These are phyloP conservation scores for Codiaeum variegatum DNA, from an alignment of 441 rosid genomes.

Conservation along the genomic window DNA sequence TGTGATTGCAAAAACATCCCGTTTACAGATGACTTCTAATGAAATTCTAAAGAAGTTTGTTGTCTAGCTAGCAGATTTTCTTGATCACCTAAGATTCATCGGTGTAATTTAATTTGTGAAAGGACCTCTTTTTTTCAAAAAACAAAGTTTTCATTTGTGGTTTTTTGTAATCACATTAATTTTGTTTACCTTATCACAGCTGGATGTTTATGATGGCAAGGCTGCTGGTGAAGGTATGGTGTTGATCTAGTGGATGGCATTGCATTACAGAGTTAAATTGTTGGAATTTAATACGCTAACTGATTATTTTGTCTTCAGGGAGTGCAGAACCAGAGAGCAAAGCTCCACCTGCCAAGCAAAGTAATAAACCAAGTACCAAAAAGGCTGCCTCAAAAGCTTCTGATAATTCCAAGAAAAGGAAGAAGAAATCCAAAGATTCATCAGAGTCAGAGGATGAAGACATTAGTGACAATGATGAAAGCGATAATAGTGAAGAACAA, in stretches of 20 bases:
- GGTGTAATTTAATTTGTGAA: neutral
- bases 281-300: constrained; percentile 6
- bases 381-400: constrained; percentile 40
- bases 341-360: constrained; percentile 36
- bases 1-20: neutral
- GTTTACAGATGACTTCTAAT: neutral
- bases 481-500: constrained; percentile 49
- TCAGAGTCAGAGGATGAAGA: constrained; percentile 71
- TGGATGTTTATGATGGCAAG: constrained; percentile 79
- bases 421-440: constrained; percentile 54
- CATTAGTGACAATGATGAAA: constrained; percentile 38
- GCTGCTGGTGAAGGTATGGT: constrained; percentile 54
- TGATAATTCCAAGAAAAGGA: constrained; percentile 52
- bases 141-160: neutral
- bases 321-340: constrained; percentile 37
- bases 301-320: constrained; percentile 25
- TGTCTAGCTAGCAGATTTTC: neutral
- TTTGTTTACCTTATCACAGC: constrained; percentile 8
- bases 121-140: neutral
- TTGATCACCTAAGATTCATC: neutral
- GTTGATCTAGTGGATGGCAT: neutral
- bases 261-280: neutral
- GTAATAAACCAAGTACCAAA: constrained; percentile 37
- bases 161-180: neutral
- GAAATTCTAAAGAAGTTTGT: neutral